Percentiles rank a stretch among this genome's conserved stretches.
Evolutionary conservation across 2,329 filamentous ascomycete genomes (phyloP).

Genomic region (Emmonsia crescens): DNA sequence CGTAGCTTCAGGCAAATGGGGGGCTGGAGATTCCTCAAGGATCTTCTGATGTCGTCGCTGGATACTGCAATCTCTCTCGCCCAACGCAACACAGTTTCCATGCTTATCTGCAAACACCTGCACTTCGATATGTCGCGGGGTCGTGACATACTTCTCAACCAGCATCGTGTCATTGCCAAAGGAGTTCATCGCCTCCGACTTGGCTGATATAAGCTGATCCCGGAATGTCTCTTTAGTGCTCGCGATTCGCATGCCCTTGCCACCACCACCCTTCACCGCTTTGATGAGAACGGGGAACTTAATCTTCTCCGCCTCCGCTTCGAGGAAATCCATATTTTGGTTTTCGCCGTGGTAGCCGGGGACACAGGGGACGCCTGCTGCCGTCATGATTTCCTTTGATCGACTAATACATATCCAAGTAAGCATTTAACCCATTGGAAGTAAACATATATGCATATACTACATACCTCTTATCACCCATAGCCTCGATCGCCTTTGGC

Average conservation of each 20-base stretch:
- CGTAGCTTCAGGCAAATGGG: slow-evolving; percentile 48
- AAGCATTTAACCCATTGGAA: background rate
- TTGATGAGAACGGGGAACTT: slow-evolving; percentile 56
- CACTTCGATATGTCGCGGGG: slow-evolving; percentile 55
- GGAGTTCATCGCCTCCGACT: slow-evolving; percentile 52
- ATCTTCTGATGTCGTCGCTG: slow-evolving; percentile 57
- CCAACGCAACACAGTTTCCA: slow-evolving; percentile 53
- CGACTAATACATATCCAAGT: slow-evolving; percentile 33
- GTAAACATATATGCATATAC: background rate
- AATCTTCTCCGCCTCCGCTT: slow-evolving; percentile 62
- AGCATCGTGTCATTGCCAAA: slow-evolving; percentile 58
- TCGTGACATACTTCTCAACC: slow-evolving; percentile 58
- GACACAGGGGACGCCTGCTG: slow-evolving; percentile 89
- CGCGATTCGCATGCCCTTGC: slow-evolving; percentile 61
- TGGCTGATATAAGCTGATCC: slow-evolving; percentile 51
- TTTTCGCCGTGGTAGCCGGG: slow-evolving; percentile 88
- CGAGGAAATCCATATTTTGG: slow-evolving; percentile 54
- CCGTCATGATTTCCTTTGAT: slow-evolving; percentile 93
- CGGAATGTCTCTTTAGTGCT: slow-evolving; percentile 47
- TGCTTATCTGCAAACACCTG: slow-evolving; percentile 57
- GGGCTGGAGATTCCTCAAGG: slow-evolving; percentile 54
- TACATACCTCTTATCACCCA: slow-evolving; percentile 78
- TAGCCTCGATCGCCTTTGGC: slow-evolving; percentile 60
- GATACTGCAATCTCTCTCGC: slow-evolving; percentile 56
- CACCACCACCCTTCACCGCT: slow-evolving; percentile 53